These are phyloP conservation scores for Acer saccharum DNA, from an alignment of 345 rosid species.

Conservation along the genomic window DNA sequence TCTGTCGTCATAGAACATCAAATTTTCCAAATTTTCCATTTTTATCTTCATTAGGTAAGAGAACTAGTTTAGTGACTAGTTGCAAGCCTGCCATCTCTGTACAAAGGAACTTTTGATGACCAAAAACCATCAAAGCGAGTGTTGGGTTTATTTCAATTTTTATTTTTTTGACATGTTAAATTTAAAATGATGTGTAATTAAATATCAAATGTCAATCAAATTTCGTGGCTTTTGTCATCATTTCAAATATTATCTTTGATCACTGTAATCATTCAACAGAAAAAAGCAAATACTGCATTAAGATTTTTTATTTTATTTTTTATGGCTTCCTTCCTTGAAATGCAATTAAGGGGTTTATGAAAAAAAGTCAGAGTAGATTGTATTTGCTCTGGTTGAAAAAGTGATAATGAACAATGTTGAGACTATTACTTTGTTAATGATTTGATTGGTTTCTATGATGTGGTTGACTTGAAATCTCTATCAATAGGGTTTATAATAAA, in stretches of 20 bases:
- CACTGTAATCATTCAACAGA: no score
- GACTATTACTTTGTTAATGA: no score
- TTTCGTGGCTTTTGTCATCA: neutral
- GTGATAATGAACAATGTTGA: no score
- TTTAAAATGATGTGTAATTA: neutral
- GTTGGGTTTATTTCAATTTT: neutral
- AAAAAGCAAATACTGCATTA: neutral
- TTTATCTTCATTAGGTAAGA: slow-evolving; percentile 44
- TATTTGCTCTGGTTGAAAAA: no score
- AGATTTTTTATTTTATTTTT: no score
- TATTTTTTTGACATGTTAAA: neutral
- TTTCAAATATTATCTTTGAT: slow-evolving; percentile 3
- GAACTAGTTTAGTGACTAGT: slow-evolving; percentile 18
- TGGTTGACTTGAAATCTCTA: no score
- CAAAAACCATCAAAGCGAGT: neutral
- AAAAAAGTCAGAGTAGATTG: no score
- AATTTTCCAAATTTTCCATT: neutral
- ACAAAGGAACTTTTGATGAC: slow-evolving; percentile 17
- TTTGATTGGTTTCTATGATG: no score
- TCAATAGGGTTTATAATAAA: no score
- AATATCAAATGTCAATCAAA: neutral
- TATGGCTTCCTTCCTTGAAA: no score
- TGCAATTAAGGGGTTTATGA: no score
- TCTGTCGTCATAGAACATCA: no score
- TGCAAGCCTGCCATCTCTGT: slow-evolving; percentile 13